Percentiles rank a stretch among this genome's conserved stretches.
phyloP scores from a whole-genome alignment of 345 rosid genomes.

The Eucalyptus sp. region DNA sequence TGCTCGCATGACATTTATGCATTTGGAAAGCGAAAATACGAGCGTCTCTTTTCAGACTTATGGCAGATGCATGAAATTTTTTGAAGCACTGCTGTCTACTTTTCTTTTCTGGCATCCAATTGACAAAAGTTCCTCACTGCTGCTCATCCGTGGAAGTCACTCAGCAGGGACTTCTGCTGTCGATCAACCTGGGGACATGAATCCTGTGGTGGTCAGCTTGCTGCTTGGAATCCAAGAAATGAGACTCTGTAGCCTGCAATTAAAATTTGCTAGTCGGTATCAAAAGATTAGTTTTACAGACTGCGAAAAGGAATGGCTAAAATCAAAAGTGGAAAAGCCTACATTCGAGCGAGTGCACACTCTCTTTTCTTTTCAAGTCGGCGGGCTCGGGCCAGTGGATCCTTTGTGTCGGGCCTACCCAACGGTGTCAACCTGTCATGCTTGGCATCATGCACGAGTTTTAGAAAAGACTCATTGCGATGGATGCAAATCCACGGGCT shows the following conservation, averaged over 20 bases:
- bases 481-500: background rate
- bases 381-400: background rate
- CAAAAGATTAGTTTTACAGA: background rate
- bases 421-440: background rate
- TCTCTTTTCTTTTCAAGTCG: background rate
- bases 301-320: background rate
- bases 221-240: background rate
- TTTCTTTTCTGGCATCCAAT: background rate
- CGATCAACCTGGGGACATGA: background rate
- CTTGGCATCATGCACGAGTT: background rate
- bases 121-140: background rate
- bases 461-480: background rate
- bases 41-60: background rate
- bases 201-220: background rate
- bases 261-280: background rate
- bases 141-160: background rate
- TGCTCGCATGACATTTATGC: background rate
- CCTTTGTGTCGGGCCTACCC: background rate
- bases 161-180: background rate
- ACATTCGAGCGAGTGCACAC: background rate
- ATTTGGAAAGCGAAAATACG: background rate
- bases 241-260: background rate
- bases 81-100: background rate
- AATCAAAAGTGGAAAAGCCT: background rate
- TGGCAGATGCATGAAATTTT: background rate